phyloP scores from a whole-genome alignment of 75 land plant species.

The Pseudotsuga menziesii region DNA sequence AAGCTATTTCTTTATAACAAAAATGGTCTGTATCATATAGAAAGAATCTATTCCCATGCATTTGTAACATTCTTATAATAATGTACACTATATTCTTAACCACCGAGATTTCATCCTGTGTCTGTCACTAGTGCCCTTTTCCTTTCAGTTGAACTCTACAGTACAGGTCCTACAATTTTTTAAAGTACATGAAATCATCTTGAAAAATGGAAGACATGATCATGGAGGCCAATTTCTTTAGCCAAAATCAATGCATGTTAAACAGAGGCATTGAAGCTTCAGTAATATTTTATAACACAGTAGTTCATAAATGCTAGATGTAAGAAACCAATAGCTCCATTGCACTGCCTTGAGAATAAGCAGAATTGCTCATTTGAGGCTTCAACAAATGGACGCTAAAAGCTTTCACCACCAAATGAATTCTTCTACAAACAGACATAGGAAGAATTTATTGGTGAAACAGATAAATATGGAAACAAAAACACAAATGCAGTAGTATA shows the following conservation, averaged over 20 bases:
- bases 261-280: background rate
- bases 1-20: background rate
- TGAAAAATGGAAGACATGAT: background rate
- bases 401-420: background rate
- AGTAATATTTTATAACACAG: background rate
- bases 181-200: background rate
- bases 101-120: background rate
- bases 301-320: background rate
- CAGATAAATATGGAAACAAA: background rate
- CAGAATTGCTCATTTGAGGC: background rate
- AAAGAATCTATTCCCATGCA: too few species aligned
- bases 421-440: background rate
- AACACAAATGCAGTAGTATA: background rate
- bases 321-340: background rate
- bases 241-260: background rate
- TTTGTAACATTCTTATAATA: background rate
- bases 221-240: background rate
- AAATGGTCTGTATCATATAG: background rate
- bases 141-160: background rate
- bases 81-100: background rate
- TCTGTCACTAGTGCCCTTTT: background rate
- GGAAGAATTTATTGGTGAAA: background rate
- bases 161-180: background rate
- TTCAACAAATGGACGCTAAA: background rate
- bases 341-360: background rate